Conservation (phyloP, 768 basidiomycete species). For the Suillus subalutaceus region DNA sequence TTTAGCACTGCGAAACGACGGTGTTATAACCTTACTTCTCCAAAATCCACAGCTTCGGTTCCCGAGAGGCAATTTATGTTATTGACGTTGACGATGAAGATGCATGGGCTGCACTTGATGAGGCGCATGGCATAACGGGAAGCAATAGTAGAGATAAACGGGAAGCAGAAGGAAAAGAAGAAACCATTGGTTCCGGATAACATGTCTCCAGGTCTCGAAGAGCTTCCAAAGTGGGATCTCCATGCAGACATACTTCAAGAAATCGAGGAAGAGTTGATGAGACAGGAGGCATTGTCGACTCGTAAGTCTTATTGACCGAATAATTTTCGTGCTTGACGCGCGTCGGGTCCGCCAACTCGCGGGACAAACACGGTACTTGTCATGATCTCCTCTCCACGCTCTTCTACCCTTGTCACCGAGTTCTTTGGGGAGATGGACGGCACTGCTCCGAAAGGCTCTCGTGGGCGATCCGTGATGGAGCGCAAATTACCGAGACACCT, state of each 20-base stretch:
- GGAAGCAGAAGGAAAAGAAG: slow-evolving; percentile 11
- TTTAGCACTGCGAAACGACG: slow-evolving; percentile 79
- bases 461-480: slow-evolving; percentile 81
- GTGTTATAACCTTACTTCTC: slow-evolving; percentile 60
- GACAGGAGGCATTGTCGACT: slow-evolving; percentile 48
- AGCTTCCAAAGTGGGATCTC: slow-evolving; percentile 92
- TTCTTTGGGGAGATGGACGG: slow-evolving; percentile 71
- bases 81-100: slow-evolving; percentile 67
- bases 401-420: slow-evolving; percentile 73
- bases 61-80: slow-evolving; percentile 23
- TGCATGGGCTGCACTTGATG: slow-evolving; percentile 74
- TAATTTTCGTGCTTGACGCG: background rate
- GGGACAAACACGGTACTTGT: slow-evolving; percentile 81
- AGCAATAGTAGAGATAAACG: background rate
- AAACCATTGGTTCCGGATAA: slow-evolving; percentile 69
- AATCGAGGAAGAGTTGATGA: slow-evolving; percentile 83
- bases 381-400: slow-evolving; percentile 83
- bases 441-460: slow-evolving; percentile 56
- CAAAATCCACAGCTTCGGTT: slow-evolving; percentile 21
- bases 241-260: slow-evolving; percentile 86
- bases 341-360: slow-evolving; percentile 31
- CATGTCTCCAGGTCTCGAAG: slow-evolving; percentile 88
- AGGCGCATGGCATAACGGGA: slow-evolving; percentile 45
- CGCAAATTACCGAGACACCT: slow-evolving; percentile 71
- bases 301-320: slow-evolving; percentile 15